Base-by-base conservation (phyloP, 257 asterid genomes). In the Haberlea rhodopensis region DNA sequence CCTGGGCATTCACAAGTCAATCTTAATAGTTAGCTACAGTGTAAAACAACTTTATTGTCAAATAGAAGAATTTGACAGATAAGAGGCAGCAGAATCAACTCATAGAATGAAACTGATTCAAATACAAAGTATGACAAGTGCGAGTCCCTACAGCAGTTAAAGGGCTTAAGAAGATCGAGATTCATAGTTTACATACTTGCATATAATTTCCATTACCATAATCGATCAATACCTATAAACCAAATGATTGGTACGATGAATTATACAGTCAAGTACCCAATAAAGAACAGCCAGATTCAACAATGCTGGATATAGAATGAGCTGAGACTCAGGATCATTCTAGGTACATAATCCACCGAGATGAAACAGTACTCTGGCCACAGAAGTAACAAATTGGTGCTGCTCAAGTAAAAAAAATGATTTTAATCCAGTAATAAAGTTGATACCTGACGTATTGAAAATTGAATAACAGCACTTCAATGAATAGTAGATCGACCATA, bases 1-100 rank as follows among this genome's bases (percentile, higher is more conserved):
- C 99, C 99, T 94, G 94, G 53, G 75, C 73, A 81, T 57, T 57
- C 60, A 80, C 59, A 75, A 61, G 64, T 60, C 46, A 48, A 60
- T 72, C 32, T 53, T 66, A 37, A 37, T 37, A 37, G 60, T 46
- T 15, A 23, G 60, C 57, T 40, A 61, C 3, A 16, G 59, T 67
- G 29, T 43, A 49, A 60, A 34, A 49, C 63, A 65, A 57, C 45
- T 53, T 19, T 3, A 25, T 10, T 27, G 9, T 40, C 49, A 56
- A 68, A 63, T 16, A 11, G n/a, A 31, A 57, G 28, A 48, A 34
- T 45, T 32, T 9, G 20, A 11, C 2, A 32, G 51, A 25, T 11
- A 18, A 62, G 53, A 52, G 57, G 40, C 0, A 55, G 45, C 29
- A 19, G 62, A 29, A 53, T 27, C 28, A 58, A 70, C 40, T 13